A percentile compares a stretch with the other conserved stretches of the same genome.
Conservation (phyloP, 805 yeast species). For the Barnettozyma pratensis region DNA sequence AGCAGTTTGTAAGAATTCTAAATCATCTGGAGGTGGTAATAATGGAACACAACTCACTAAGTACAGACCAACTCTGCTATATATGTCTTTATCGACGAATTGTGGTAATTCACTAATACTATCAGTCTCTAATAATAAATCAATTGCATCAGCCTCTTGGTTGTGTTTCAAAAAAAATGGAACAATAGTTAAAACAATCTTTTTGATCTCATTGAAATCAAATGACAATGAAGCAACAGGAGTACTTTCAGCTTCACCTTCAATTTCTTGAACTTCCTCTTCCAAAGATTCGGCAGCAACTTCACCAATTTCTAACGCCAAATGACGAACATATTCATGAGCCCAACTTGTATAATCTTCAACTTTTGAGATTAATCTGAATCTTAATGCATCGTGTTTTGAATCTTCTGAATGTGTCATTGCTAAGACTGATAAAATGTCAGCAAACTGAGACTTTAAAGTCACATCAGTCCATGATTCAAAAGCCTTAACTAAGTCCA, state of each 20-base stretch:
- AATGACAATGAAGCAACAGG: conserved; percentile 16
- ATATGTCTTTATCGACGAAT: conserved; percentile 80
- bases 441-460: conserved; percentile 64
- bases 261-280: conserved; percentile 27
- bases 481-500: conserved; percentile 58
- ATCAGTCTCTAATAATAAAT: conserved; percentile 84
- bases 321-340: conserved; percentile 94
- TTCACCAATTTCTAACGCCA: conserved; percentile 92
- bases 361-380: conserved; percentile 58
- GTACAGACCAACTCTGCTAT: conserved; percentile 84
- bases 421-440: conserved; percentile 85
- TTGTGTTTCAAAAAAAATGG: conserved; percentile 91
- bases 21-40: conserved; percentile 91
- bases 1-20: conserved; percentile 81
- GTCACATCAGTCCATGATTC: conserved; percentile 55
- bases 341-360: conserved; percentile 85
- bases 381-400: conserved; percentile 72
- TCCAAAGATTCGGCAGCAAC: conserved; percentile 57
- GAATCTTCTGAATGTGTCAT: conserved; percentile 89
- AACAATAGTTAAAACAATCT: conserved; percentile 69
- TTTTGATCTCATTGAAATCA: conserved; percentile 42
- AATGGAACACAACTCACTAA: conserved; percentile 96
- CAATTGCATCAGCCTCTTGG: conserved; percentile 98
- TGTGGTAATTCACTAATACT: conserved; percentile 75
- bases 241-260: conserved; percentile 6